Percentiles rank a stretch among this genome's conserved stretches.
These are phyloP conservation scores for Cercophora samala DNA, from an alignment of 495 filamentous ascomycete genomes.

Conservation along the genomic window DNA sequence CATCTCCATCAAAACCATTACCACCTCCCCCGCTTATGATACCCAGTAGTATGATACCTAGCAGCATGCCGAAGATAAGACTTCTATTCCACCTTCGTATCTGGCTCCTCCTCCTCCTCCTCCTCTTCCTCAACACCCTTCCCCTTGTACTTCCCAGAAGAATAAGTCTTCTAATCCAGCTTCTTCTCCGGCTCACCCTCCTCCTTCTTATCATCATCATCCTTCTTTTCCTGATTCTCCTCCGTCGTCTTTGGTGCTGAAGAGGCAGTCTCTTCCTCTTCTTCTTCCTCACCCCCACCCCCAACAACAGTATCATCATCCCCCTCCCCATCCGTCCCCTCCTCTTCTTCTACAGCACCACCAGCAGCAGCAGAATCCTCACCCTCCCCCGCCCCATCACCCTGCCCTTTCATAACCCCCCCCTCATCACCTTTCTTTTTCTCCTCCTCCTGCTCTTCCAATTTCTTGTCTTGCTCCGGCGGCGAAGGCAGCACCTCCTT, in stretches of 20 bases:
- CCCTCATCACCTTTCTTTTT: conserved; percentile 28
- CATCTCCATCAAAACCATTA: too few relatives aligned
- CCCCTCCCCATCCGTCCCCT: background rate
- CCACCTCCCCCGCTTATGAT: too few relatives aligned
- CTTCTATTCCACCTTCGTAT: background rate
- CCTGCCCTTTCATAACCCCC: conserved; percentile 14
- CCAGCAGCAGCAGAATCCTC: too few relatives aligned
- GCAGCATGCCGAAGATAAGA: too few relatives aligned
- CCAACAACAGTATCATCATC: background rate
- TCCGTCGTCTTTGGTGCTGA: background rate
- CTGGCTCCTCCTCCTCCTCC: background rate
- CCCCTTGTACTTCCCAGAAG: background rate
- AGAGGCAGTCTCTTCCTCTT: background rate
- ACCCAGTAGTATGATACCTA: too few relatives aligned
- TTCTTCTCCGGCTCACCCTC: background rate
- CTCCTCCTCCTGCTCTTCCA: conserved; percentile 14
- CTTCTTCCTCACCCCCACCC: background rate
- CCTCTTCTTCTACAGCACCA: background rate
- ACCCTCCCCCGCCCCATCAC: too few relatives aligned
- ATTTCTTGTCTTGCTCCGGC: background rate
- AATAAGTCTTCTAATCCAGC: background rate
- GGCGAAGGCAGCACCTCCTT: background rate
- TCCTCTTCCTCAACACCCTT: background rate
- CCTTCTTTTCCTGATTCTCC: conserved; percentile 6
- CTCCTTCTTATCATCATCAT: conserved; percentile 7